Evolutionary conservation across 768 basidiomycete genomes (phyloP), one percentile per base, ranked within the genome.

Genomic region (Cantharellus cinnabarinus): DNA sequence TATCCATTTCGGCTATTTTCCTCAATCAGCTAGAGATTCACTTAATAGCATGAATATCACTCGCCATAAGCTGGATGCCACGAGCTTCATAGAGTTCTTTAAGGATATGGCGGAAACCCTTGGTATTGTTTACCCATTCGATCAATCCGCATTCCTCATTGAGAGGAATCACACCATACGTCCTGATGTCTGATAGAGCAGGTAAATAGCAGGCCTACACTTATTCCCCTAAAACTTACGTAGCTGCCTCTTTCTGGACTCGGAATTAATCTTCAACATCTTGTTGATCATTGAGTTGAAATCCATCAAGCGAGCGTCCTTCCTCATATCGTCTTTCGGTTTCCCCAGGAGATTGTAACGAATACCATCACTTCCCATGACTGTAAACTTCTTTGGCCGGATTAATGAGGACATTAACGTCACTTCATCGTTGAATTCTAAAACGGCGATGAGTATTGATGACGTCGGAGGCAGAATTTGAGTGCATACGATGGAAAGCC

Each of bases 201-300:
- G 52, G 58, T 4, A 15, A 15, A 14, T 55, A 10, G 15, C n/a
- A 52, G 4, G 2, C 4, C 42, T 14, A 4, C 7, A 48, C 2
- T 29, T 34, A 41, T 37, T 48, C 20, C n/a, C 20, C 20, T n/a
- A 14, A 4, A 37, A 76, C 88, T 63, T 68, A 94, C 94, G 82
- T 48, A 99, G 79, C 60, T 90, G 87, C 39, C 95, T 76, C 61
- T 86, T 75, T 64, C 95, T 80, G 37, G 94, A 89, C 61, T 97
- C 93, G 0, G 91, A 89, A 65, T 93, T 89, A 3, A 87, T 81
- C 67, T 93, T 94, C 58, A 99, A 75, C 4, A 98, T 71, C 68
- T 94, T 97, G 71, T 97, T 98, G 71, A 99, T 91, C 70, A 99
- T 91, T 2, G 86, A 79, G 66, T 97, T 93, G 71, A 98, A 89